Percentiles rank a stretch among this genome's conserved stretches.
Evolutionary conservation across 2,329 filamentous ascomycete species (phyloP).

Genomic region (Colletotrichum simmondsii): DNA sequence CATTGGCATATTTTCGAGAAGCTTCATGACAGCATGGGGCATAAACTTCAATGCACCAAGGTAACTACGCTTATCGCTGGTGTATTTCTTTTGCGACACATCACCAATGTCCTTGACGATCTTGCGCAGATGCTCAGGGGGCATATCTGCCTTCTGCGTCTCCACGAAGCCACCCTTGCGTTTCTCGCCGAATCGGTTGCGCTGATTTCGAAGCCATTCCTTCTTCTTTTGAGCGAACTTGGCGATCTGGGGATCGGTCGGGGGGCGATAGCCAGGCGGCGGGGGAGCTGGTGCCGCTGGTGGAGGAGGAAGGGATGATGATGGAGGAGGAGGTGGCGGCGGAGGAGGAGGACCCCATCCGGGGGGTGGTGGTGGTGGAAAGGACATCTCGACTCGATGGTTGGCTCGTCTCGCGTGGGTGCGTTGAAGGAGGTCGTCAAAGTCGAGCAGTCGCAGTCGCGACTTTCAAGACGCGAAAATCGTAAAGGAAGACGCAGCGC

Average conservation of each 20-base stretch:
- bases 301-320: constrained; percentile 66
- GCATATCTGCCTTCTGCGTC: constrained; percentile 98
- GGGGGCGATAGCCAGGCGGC: constrained; percentile 85
- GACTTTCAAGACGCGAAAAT: constrained; percentile 34
- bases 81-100: constrained; percentile 99
- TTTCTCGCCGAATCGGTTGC: constrained; percentile 96
- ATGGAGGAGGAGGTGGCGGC: constrained; percentile 64
- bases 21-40: constrained; percentile 97
- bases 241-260: constrained; percentile 83
- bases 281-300: constrained; percentile 75
- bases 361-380: constrained; percentile 67
- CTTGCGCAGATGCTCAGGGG: constrained; percentile 96
- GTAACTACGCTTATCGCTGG: constrained; percentile 97
- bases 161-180: constrained; percentile 96
- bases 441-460: constrained; percentile 34
- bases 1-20: constrained; percentile 99
- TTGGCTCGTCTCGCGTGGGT: constrained; percentile 17
- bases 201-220: constrained; percentile 93
- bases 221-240: constrained; percentile 99
- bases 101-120: constrained; percentile 99
- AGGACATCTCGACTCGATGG: constrained; percentile 56
- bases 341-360: constrained; percentile 64
- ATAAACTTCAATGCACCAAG: constrained; percentile 98
- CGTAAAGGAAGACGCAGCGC: constrained; percentile 23
- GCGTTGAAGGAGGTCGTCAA: constrained; percentile 21